Evolutionary conservation across 345 rosid species (phyloP).

Genomic region (Citrus glauca): DNA sequence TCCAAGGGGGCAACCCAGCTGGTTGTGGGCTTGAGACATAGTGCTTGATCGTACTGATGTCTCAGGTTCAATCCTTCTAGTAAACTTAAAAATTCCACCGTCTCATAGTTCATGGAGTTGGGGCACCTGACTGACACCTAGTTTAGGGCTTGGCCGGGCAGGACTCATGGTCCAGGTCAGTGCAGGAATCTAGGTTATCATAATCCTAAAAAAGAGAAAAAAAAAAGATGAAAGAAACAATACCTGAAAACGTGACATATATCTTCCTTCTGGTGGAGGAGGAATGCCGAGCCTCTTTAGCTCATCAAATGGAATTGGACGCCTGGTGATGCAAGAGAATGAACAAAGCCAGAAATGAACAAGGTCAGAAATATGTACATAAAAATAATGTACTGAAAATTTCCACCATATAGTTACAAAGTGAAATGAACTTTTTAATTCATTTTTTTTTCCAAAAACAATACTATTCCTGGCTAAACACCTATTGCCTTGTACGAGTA

Average conservation of each 20-base stretch:
- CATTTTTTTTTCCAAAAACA: background rate
- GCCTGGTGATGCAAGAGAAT: conserved; percentile 35
- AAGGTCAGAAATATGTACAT: conserved; percentile 5
- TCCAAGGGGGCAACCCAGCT: too few species aligned
- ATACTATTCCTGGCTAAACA: background rate
- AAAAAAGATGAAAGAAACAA: background rate
- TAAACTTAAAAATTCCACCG: too few species aligned
- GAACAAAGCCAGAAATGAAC: conserved; percentile 5
- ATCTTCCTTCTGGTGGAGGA: conserved; percentile 91
- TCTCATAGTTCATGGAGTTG: too few species aligned
- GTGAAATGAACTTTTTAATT: background rate
- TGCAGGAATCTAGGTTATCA: too few species aligned
- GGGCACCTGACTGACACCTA: too few species aligned
- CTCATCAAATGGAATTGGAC: conserved; percentile 75
- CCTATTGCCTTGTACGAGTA: too few species aligned
- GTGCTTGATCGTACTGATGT: too few species aligned
- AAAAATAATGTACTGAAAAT: background rate
- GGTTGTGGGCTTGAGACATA: too few species aligned
- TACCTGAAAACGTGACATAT: conserved; percentile 78
- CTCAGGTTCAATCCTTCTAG: too few species aligned
- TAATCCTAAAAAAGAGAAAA: too few species aligned
- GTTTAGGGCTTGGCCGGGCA: too few species aligned
- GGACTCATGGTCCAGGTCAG: too few species aligned
- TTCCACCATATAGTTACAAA: background rate
- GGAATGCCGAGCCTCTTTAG: conserved; percentile 83